Evolutionary conservation across 2,329 filamentous ascomycete genomes (phyloP), one percentile per base, ranked within the genome.

Genomic region (Clathrospora elynae): DNA sequence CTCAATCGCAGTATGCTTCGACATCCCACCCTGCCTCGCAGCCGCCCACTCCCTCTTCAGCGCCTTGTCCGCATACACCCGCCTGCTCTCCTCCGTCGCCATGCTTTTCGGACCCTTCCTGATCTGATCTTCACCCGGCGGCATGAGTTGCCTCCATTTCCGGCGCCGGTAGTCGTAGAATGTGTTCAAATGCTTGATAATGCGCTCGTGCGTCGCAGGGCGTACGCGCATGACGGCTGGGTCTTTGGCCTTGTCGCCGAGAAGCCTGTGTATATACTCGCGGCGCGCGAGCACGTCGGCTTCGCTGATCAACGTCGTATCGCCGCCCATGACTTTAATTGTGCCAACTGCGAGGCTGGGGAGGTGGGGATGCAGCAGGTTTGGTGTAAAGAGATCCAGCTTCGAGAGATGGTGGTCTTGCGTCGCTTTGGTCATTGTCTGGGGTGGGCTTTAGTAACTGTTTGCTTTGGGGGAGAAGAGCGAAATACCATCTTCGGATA

Each of bases 371-470:
- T 68, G 57, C 6, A 66, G 39, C 1, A 24, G 22, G 28, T 61
- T 65, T 3, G 64, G 64, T 1, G 66, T 67, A 43, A 67, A 67
- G 9, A 68, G 47, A 33, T 67, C 64, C 20, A 67, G 57, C 31
- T 67, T 66, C 0, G 59, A 62, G 14, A 67, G 59, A 3, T 42
- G 14, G 13, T 61, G 46, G n/a, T 41, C 37, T 18, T 33, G 42
- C 5, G 32, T 44, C 6, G 61, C 65, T 20, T 55, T 38, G 0
- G 63, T 66, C 62, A 65, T 67, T 20, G 65, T 67, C 65, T 67
- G 13, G n/a, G 3, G 3, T 10, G 4, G 18, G 30, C 12, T 2
- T 9, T 47, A 4, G 37, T 24, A 34, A 30, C 13, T 17, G 14
- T 5, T 10, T 13, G 5, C 3, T 24, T 24, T 5, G 16, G 13